phyloP scores from a whole-genome alignment of 2,329 filamentous ascomycete species.

The Teratosphaeria epicoccoides region DNA sequence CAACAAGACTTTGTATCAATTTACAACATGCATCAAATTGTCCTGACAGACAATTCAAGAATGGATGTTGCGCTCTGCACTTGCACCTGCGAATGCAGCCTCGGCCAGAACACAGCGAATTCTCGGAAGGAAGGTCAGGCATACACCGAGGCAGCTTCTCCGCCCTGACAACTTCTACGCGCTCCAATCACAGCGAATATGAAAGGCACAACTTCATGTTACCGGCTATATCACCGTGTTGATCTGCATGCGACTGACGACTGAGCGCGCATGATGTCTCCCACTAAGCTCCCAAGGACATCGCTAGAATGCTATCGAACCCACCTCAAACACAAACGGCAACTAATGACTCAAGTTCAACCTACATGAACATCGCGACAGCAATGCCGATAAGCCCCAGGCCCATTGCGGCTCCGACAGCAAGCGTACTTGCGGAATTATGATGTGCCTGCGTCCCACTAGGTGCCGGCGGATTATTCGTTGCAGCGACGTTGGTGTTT shows the following conservation, averaged over 20 bases:
- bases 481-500: background rate
- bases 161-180: background rate
- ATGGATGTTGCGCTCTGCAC: too few relatives aligned
- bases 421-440: background rate
- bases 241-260: background rate
- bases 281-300: too few relatives aligned
- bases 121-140: background rate
- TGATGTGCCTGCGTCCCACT: background rate
- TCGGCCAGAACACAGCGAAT: background rate
- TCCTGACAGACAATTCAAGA: background rate
- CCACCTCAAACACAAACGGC: too few relatives aligned
- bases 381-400: background rate
- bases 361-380: background rate
- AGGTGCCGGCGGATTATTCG: background rate
- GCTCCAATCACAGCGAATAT: background rate
- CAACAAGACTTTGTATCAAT: too few relatives aligned
- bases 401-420: background rate
- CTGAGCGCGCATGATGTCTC: background rate
- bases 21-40: background rate
- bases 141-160: background rate
- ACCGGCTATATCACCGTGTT: background rate
- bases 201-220: background rate
- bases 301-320: too few relatives aligned
- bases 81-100: background rate
- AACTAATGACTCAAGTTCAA: too few relatives aligned